Base-by-base conservation (phyloP, 116 monocot genomes). In the Cymodocea nodosa region DNA sequence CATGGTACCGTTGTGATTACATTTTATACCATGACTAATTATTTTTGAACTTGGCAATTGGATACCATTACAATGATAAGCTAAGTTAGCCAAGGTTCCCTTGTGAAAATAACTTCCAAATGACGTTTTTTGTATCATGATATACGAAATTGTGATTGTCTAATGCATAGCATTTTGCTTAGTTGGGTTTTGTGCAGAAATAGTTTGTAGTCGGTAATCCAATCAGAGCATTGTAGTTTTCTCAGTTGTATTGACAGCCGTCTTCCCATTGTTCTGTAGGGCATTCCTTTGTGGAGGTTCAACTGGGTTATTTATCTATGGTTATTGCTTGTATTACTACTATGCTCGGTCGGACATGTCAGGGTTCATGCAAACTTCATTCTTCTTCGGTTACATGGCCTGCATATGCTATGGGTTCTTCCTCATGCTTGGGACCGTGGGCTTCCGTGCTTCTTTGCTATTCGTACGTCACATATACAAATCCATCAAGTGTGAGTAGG, bases 381-480 rank as follows among this genome's bases (percentile, higher is more conserved):
- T 92, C 85, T 92, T 92, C 73, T 92, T 92, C 53, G 92, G 92
- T 7, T 92, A 92, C 70, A 92, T 92, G 92, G 82, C 92, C 16
- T 87, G 92, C 76, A 83, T 92, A 60, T 92, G 88, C 85, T 92
- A 87, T 52, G 92, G 85, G 17, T 82, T 92, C 73, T 85, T 92
- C 76, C 87, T 87, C 70, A 83, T 85, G 87, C 87, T 92, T 6
- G 92, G 87, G 0, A 75, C 85, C 35, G 75, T 87, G 8, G 92
- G 92, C 13, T 92, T 87, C 72, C 76, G 84, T 25, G 85, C 88
- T n/a, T 65, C 92, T 16, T 66, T 92, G 77, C 57, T 92, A 17
- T 92, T 92, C 73, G 85, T 92, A 25, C 92, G 92, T n/a, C 85
- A 92, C 79, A 92, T 92, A 50, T 92, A 92, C 62, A 74, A 76